These are phyloP conservation scores for Syncephalis fuscata DNA, from an alignment of 371 early-diverging fungal species.

Conservation along the genomic window DNA sequence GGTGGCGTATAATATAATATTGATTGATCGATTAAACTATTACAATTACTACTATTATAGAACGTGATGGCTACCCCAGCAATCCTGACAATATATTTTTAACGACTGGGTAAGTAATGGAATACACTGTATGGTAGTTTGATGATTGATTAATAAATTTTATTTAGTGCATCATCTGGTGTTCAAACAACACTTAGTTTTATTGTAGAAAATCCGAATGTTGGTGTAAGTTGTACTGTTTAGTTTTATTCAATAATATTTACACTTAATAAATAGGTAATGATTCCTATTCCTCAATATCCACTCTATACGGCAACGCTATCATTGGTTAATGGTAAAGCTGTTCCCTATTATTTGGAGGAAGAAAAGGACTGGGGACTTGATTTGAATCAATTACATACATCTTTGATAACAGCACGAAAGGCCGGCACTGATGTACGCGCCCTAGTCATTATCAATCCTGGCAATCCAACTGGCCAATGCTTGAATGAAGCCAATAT, in stretches of 20 bases:
- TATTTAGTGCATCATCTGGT: constrained; percentile 50
- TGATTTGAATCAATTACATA: constrained; percentile 36
- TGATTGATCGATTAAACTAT: background rate
- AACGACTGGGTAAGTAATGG: constrained; percentile 51
- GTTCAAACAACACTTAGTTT: constrained; percentile 78
- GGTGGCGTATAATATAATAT: background rate
- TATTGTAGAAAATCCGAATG: constrained; percentile 51
- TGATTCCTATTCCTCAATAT: constrained; percentile 98
- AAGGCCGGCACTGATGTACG: constrained; percentile 68
- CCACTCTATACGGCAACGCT: constrained; percentile 96
- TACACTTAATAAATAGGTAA: constrained; percentile 23
- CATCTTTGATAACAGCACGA: constrained; percentile 45
- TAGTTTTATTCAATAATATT: background rate
- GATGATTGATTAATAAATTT: background rate
- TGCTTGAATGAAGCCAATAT: constrained; percentile 68
- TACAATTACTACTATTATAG: constrained; percentile 15
- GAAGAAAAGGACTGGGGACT: constrained; percentile 77
- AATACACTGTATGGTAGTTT: background rate
- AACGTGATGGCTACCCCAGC: constrained; percentile 75
- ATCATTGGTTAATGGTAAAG: constrained; percentile 55
- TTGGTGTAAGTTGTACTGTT: constrained; percentile 33
- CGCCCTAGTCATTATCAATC: constrained; percentile 92
- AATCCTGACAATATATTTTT: constrained; percentile 74
- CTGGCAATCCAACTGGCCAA: constrained; percentile 96
- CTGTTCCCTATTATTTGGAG: constrained; percentile 84